Evolutionary conservation across 768 basidiomycete species (phyloP).

Genomic region (Hypholoma fasciculare): DNA sequence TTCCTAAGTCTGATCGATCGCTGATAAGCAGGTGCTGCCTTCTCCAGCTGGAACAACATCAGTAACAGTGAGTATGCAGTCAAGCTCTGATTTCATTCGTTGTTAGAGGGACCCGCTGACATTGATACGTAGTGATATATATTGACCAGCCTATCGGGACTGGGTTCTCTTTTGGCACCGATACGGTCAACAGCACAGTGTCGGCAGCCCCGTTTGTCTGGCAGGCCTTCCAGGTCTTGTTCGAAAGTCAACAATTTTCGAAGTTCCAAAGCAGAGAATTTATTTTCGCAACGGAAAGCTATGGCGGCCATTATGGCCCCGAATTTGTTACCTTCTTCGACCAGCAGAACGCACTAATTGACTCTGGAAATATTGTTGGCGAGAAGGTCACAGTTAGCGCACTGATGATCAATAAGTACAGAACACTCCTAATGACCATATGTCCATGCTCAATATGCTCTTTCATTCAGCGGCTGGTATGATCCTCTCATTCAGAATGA

Average conservation of each 20-base stretch:
- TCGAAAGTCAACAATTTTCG: slow-evolving; percentile 54
- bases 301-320: slow-evolving; percentile 69
- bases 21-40: neutral
- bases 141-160: slow-evolving; percentile 71
- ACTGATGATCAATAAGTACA: slow-evolving; percentile 64
- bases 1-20: neutral
- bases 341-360: slow-evolving; percentile 57
- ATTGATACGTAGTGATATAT: slow-evolving; percentile 52
- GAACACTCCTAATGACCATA: neutral
- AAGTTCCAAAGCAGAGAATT: slow-evolving; percentile 58
- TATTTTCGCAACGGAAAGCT: slow-evolving; percentile 65
- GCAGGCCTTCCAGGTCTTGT: slow-evolving; percentile 63
- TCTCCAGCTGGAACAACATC: slow-evolving; percentile 61
- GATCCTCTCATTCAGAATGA: slow-evolving; percentile 65
- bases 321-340: slow-evolving; percentile 65
- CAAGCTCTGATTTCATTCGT: neutral
- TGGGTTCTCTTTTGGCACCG: slow-evolving; percentile 63
- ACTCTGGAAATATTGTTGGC: slow-evolving; percentile 41
- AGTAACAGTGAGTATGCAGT: slow-evolving; percentile 52
- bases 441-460: neutral
- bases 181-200: slow-evolving; percentile 55
- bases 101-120: neutral
- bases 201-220: slow-evolving; percentile 60
- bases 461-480: slow-evolving; percentile 55
- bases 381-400: slow-evolving; percentile 56